Evolutionary conservation across 2,329 filamentous ascomycete genomes (phyloP).

Genomic region (Paecilomyces sp.): DNA sequence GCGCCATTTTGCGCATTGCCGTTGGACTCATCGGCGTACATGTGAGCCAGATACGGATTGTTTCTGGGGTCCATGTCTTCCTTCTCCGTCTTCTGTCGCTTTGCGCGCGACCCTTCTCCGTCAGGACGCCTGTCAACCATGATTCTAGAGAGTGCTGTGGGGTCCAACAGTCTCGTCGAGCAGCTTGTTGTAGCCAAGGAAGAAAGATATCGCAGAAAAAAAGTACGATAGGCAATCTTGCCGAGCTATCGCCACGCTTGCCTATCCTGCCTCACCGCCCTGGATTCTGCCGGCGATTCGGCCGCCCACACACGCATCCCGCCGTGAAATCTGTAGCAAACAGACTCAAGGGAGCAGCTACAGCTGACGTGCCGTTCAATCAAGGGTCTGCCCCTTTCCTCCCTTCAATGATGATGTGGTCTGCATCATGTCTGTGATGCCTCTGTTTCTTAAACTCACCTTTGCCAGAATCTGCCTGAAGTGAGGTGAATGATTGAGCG

Average conservation of each 20-base stretch:
- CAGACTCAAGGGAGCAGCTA: not conserved
- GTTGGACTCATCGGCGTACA: slow-evolving; percentile 54
- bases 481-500: not conserved
- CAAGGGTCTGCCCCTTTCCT: not conserved
- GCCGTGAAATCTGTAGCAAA: not conserved
- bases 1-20: slow-evolving; percentile 15
- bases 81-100: slow-evolving; percentile 47
- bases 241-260: slow-evolving; percentile 20
- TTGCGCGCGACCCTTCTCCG: slow-evolving; percentile 43
- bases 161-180: not conserved
- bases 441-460: not conserved
- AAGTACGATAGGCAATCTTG: slow-evolving; percentile 24
- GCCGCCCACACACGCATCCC: not conserved
- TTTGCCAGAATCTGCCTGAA: not conserved
- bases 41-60: slow-evolving; percentile 91
- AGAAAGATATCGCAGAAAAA: slow-evolving; percentile 11
- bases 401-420: not conserved
- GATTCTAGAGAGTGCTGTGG: slow-evolving; percentile 10
- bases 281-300: slow-evolving; percentile 4
- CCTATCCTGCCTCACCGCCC: slow-evolving; percentile 7
- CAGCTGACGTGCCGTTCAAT: not conserved
- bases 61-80: slow-evolving; percentile 46
- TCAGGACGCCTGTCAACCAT: slow-evolving; percentile 55
- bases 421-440: not conserved
- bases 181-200: not conserved